These are phyloP conservation scores for Angophora floribunda DNA, from an alignment of 345 rosid genomes.

Conservation along the genomic window DNA sequence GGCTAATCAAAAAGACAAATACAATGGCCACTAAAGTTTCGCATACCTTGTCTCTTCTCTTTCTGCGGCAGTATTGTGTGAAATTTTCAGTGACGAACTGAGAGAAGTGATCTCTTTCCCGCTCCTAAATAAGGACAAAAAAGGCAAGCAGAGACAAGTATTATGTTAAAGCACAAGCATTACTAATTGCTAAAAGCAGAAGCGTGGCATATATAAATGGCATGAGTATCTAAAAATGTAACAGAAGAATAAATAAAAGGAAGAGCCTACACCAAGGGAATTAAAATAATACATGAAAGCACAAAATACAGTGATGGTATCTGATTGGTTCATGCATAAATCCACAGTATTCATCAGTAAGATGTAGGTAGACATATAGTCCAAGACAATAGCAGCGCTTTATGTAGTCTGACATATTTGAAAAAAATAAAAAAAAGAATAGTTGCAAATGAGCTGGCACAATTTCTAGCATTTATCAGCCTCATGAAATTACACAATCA, in stretches of 20 bases:
- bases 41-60: conserved; percentile 95
- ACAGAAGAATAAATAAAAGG: not conserved
- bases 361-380: not conserved
- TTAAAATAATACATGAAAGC: not conserved
- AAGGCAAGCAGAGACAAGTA: not conserved
- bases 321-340: not conserved
- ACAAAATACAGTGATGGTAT: not conserved
- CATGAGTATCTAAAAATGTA: not conserved
- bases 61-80: conserved; percentile 90
- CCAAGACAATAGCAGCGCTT: not conserved
- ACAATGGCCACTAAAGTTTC: not conserved
- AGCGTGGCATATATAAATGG: not conserved
- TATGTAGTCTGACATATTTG: not conserved
- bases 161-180: not conserved
- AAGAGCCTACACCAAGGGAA: not conserved
- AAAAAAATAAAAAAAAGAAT: not conserved
- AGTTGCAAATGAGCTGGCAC: not conserved
- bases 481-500: not conserved
- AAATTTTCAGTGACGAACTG: conserved; percentile 94
- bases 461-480: not conserved
- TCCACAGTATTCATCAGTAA: not conserved
- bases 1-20: not conserved
- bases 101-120: conserved; percentile 96
- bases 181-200: not conserved
- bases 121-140: conserved; percentile 46